Evolutionary conservation across 1,139 yeast species (phyloP), one percentile per base, ranked within the genome.

Genomic region (Pneumocystis carinii): DNA sequence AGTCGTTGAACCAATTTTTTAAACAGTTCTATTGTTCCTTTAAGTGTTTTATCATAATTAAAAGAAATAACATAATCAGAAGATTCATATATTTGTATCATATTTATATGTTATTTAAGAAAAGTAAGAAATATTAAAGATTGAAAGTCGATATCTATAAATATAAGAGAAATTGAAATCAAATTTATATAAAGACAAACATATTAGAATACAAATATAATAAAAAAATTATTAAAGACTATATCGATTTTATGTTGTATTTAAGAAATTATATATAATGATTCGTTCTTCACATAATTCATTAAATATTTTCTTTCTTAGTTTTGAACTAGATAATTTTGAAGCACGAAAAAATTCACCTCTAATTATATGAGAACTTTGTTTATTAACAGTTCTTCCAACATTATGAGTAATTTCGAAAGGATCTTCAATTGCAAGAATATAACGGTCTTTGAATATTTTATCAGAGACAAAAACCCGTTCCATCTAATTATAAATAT

Each of bases 361-460:
- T 35, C 66, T 64, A 19, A 65, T 63, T 24, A 61, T 63, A 38
- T 61, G 60, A 7, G 64, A 56, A 10, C 63, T 64, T 29, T 63
- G 59, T 5, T 62, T 59, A 36, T 62, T 65, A 12, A 65, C 66
- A 1, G 66, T 65, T 8, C 66, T 15, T 8, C 63, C 55, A 42
- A 65, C 66, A 58, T 65, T 65, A 62, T 65, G 66, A 29, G 66
- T 60, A 41, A 62, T 65, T 39, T 65, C 66, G 59, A 65, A 65
- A 4, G 66, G 66, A 53, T 65, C 66, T 17, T 61, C 66, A 2
- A 56, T 60, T 10, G 65, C 66, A 10, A 41, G 39, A 17, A 63
- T 24, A 57, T 64, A 56, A 12, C 66, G 63, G 38, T 55, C 66
- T 12, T 48, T 59, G 19, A 62, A 61, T 4, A 48, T 27, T 19